Evolutionary conservation across 2,329 filamentous ascomycete genomes (phyloP), one percentile per base, ranked within the genome.

Genomic region (Xylariaceae sp.): DNA sequence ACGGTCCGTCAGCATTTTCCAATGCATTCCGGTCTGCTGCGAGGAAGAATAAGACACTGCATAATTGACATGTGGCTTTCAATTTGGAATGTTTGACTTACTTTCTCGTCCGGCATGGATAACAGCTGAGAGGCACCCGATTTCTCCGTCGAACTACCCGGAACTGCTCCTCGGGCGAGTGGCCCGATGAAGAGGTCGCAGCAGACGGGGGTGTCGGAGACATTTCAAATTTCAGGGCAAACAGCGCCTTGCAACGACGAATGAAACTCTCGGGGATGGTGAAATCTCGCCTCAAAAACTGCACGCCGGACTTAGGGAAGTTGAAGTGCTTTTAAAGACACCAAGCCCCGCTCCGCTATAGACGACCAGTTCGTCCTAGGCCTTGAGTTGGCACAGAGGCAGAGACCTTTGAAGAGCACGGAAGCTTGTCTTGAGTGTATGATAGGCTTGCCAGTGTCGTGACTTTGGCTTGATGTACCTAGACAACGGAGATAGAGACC

Each of bases 61-160:
- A 49, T 48, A 45, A 39, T 48, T 46, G 39, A 42, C 40, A 48
- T 43, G 18, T 36, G 40, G 56, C 46, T 47, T 46, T 39, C 22
- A 38, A 49, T 40, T 39, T 48, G 38, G 33, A 27, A 27, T 27
- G 7, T 27, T 27, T 27, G 4, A 68, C 79, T 73, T 74, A 94
- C 89, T 97, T 97, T 73, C 91, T 85, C 62, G 91, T 88, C 65
- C 92, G 81, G 70, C 92, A 97, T 31, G 91, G 89, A 58, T 86
- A 89, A 68, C 92, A 97, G 63, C 90, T 96, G 44, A 97, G 76
- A 42, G 92, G 92, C 14, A 96, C 86, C 52, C 92, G 80, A 65
- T 97, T 96, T 67, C 92, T 83, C 74, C 95, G 95, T 58, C 92
- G 85, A 52, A 96, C 88, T 44, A 96, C 86, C 60, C 89, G 83